Conservation (phyloP, 2,329 filamentous ascomycete species). For the Alternaria tenuissima region DNA sequence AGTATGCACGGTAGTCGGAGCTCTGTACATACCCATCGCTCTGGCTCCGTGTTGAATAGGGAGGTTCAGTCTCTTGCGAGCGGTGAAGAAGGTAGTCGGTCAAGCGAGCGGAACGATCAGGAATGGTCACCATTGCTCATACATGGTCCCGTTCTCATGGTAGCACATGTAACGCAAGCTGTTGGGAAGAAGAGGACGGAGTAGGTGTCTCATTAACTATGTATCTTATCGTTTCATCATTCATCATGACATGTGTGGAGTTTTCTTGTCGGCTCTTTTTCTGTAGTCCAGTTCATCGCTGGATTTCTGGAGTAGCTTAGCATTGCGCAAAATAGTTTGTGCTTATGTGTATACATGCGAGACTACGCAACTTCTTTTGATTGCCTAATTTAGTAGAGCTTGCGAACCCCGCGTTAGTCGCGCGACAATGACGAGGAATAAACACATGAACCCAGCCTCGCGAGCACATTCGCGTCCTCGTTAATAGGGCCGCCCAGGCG, state of each 20-base stretch:
- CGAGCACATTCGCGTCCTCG: neutral
- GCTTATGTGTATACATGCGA: neutral
- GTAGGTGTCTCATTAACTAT: neutral
- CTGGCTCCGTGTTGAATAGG: no score
- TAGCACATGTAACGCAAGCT: neutral
- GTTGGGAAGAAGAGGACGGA: neutral
- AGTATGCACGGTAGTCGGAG: neutral
- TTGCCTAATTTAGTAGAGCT: neutral
- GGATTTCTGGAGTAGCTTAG: neutral
- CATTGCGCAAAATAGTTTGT: neutral
- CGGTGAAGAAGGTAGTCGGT: neutral
- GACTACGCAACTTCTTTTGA: neutral
- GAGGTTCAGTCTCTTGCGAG: neutral
- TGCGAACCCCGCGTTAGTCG: neutral
- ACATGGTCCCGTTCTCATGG: neutral
- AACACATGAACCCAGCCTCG: neutral
- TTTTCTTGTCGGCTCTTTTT: neutral
- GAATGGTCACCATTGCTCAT: neutral
- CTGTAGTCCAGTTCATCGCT: neutral
- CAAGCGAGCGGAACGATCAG: neutral
- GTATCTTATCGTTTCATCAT: neutral
- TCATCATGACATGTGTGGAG: no score
- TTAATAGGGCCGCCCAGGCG: neutral
- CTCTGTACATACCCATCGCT: neutral
- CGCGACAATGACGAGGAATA: neutral